phyloP scores from a whole-genome alignment of 352 stramenopile genomes.

The Phytophthora fragariae region DNA sequence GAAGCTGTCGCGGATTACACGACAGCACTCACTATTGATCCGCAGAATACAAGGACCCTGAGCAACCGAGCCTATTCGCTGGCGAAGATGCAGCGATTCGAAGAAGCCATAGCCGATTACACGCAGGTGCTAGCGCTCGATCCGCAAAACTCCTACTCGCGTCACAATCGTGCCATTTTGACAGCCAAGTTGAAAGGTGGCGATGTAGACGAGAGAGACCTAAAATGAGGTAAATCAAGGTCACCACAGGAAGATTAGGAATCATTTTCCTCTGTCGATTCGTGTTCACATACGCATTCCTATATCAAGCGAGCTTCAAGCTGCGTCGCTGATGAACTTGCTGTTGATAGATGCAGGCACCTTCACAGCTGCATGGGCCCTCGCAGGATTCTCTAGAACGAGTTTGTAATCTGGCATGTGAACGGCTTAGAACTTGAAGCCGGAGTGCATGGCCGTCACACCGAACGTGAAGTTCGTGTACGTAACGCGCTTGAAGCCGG shows the following conservation, averaged over 20 bases:
- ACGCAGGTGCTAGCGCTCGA: constrained; percentile 75
- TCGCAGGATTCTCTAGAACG: constrained; percentile 14
- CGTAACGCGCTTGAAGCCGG: constrained; percentile 93
- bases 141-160: constrained; percentile 79
- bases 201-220: constrained; percentile 46
- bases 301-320: constrained; percentile 10
- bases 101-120: constrained; percentile 81
- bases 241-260: background rate
- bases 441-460: constrained; percentile 97
- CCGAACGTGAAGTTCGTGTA: constrained; percentile 98
- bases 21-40: constrained; percentile 72
- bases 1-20: constrained; percentile 82
- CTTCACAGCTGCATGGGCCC: constrained; percentile 1
- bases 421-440: constrained; percentile 92
- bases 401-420: constrained; percentile 4
- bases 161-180: constrained; percentile 87
- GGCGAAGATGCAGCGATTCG: constrained; percentile 79
- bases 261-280: constrained; percentile 14
- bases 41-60: constrained; percentile 79
- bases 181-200: constrained; percentile 73
- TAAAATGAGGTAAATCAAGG: constrained; percentile 27
- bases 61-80: constrained; percentile 89
- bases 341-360: constrained; percentile 18
- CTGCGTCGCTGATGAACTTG: constrained; percentile 9
- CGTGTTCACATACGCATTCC: background rate